These are phyloP conservation scores for Quercus bicolor DNA, from an alignment of 306 rosid genomes.

Conservation along the genomic window DNA sequence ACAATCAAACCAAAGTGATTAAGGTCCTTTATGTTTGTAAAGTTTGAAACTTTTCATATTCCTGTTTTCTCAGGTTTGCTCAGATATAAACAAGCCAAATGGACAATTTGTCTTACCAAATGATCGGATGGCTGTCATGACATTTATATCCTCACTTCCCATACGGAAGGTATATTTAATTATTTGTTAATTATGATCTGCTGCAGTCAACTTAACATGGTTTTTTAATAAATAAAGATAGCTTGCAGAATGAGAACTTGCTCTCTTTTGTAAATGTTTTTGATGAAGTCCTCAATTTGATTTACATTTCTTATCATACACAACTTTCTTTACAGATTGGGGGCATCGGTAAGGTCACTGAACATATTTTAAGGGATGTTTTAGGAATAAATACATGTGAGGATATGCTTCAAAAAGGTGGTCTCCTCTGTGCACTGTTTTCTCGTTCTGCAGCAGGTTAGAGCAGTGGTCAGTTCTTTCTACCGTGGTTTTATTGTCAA, in stretches of 20 bases:
- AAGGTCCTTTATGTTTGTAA: background rate
- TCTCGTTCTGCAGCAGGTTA: conserved; percentile 81
- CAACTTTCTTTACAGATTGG: conserved; percentile 62
- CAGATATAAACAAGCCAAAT: conserved; percentile 97
- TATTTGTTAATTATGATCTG: conserved; percentile 8
- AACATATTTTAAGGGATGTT: conserved; percentile 70
- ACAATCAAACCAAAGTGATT: background rate
- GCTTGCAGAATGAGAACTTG: background rate
- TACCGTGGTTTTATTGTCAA: background rate
- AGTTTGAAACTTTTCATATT: background rate
- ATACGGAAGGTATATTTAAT: conserved; percentile 66
- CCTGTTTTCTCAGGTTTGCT: conserved; percentile 64
- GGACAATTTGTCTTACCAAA: conserved; percentile 87
- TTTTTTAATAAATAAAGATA: background rate
- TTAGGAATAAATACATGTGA: conserved; percentile 79
- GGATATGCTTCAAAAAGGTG: conserved; percentile 75
- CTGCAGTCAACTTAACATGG: background rate
- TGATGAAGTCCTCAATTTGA: conserved; percentile 8
- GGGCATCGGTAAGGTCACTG: conserved; percentile 97
- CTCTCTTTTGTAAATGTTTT: background rate
- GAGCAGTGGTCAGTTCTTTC: conserved; percentile 14
- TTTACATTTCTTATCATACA: background rate
- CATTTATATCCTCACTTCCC: conserved; percentile 91
- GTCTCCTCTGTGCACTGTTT: conserved; percentile 72
- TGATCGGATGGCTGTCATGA: conserved; percentile 68